These are phyloP conservation scores for Wickerhamomyces canadensis DNA, from an alignment of 805 yeast genomes.

Conservation along the genomic window DNA sequence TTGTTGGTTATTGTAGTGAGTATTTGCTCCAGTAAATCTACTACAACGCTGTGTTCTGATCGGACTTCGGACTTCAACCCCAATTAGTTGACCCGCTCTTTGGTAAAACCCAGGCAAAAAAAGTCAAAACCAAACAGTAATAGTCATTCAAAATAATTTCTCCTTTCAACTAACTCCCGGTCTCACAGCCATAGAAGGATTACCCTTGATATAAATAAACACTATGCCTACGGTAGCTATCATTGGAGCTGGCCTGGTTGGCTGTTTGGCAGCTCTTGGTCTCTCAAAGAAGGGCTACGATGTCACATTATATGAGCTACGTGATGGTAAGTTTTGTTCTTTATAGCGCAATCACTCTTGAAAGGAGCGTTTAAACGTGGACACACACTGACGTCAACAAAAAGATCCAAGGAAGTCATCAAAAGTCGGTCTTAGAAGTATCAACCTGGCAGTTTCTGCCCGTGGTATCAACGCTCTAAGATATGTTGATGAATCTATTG, in stretches of 20 bases:
- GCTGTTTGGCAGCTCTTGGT: constrained; percentile 79
- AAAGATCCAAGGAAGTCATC: constrained; percentile 49
- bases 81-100: no score
- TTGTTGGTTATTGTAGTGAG: no score
- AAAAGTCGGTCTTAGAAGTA: constrained; percentile 51
- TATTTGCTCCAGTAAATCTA: no score
- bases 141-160: no score
- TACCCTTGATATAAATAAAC: no score
- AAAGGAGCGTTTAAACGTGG: no score
- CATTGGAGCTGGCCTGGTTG: constrained; percentile 90
- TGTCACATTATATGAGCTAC: constrained; percentile 67
- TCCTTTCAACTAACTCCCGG: no score
- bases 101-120: no score
- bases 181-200: no score
- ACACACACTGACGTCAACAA: not conserved
- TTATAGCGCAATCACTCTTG: not conserved
- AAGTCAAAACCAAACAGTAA: no score
- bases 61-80: no score
- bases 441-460: constrained; percentile 82
- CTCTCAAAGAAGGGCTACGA: constrained; percentile 63
- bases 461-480: constrained; percentile 73
- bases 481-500: constrained; percentile 55
- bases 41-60: no score
- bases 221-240: constrained; percentile 39
- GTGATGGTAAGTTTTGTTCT: constrained; percentile 27